Percentiles rank a stretch among this genome's conserved stretches.
Conservation (phyloP, 2,329 filamentous ascomycete genomes). For the Penicillium sp. region DNA sequence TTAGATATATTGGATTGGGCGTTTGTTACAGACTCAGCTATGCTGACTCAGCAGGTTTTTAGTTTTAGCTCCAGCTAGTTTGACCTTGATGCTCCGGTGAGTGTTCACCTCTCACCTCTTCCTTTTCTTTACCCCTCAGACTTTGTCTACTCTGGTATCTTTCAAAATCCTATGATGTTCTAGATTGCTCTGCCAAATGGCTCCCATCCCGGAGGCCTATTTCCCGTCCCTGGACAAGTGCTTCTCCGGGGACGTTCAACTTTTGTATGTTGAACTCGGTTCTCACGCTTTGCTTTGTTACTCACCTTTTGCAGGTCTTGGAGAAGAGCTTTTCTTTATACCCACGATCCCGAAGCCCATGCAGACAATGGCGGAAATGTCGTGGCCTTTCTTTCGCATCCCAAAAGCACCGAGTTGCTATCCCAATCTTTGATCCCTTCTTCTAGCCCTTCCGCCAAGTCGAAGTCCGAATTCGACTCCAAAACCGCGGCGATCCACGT, state of each 20-base stretch:
- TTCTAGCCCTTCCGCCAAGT: constrained; percentile 54
- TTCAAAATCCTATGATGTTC: constrained; percentile 36
- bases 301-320: constrained; percentile 51
- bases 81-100: no score
- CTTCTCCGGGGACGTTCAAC: constrained; percentile 69
- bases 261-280: constrained; percentile 57
- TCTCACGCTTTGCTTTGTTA: not conserved
- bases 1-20: no score
- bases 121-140: not conserved
- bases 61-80: no score
- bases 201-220: constrained; percentile 66
- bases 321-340: constrained; percentile 52
- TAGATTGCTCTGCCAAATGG: constrained; percentile 52
- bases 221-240: constrained; percentile 82
- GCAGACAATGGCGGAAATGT: constrained; percentile 55
- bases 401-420: constrained; percentile 63
- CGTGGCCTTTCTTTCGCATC: constrained; percentile 64
- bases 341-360: constrained; percentile 39
- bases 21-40: no score
- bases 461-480: constrained; percentile 70
- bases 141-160: constrained; percentile 9
- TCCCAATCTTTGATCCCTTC: constrained; percentile 66
- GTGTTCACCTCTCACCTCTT: no score
- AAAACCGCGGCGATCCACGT: constrained; percentile 84
- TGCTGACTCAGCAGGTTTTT: no score